Conservation (phyloP, 306 rosid species). For the Carpinus viminea region DNA sequence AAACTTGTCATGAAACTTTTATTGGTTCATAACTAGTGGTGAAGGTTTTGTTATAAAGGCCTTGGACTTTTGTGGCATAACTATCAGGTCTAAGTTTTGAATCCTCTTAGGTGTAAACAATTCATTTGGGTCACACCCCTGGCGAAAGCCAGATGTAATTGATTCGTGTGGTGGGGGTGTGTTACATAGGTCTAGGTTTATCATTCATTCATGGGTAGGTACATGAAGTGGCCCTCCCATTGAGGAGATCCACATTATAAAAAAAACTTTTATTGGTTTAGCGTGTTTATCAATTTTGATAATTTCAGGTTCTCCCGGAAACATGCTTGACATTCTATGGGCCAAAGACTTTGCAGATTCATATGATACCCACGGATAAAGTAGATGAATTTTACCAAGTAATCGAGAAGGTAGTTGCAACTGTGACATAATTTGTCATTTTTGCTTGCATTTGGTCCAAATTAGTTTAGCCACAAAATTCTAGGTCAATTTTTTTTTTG, state of each 20-base stretch:
- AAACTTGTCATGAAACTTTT: constrained; percentile 3
- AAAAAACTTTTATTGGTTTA: constrained; percentile 18
- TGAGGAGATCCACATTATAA: too few relatives aligned
- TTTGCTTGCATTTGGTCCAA: constrained; percentile 19
- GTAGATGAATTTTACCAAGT: constrained; percentile 93
- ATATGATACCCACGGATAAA: constrained; percentile 58
- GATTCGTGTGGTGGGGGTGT: too few relatives aligned
- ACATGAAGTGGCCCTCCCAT: too few relatives aligned
- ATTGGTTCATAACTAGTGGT: neutral
- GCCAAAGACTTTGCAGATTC: constrained; percentile 66
- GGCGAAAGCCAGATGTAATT: too few relatives aligned
- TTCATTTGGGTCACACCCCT: too few relatives aligned
- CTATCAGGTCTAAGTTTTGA: too few relatives aligned
- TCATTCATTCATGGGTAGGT: too few relatives aligned
- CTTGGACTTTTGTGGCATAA: too few relatives aligned
- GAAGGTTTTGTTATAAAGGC: too few relatives aligned
- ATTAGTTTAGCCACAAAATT: neutral
- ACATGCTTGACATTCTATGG: constrained; percentile 86
- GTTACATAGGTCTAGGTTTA: too few relatives aligned
- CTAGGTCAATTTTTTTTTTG: constrained; percentile 5
- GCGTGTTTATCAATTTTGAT: constrained; percentile 23
- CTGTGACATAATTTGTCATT: neutral
- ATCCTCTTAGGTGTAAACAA: too few relatives aligned
- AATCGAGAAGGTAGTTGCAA: constrained; percentile 5
- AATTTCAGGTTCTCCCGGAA: constrained; percentile 74